phyloP scores from a whole-genome alignment of 345 rosid species.

The Gossypium raimondii region DNA sequence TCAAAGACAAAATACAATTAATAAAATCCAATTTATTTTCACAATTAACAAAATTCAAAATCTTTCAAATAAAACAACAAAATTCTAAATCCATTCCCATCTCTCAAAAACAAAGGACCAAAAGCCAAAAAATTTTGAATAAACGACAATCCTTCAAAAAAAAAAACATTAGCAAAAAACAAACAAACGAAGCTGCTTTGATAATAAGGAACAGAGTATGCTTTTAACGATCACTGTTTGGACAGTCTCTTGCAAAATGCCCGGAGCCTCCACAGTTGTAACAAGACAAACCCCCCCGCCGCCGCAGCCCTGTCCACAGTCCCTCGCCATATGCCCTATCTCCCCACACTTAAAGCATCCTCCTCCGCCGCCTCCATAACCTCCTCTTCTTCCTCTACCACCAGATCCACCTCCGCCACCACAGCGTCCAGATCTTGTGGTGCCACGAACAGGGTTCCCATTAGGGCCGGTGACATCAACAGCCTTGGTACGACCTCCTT shows the following conservation, averaged over 20 bases:
- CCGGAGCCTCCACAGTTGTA: slow-evolving; percentile 78
- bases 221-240: slow-evolving; percentile 38
- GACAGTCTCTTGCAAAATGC: slow-evolving; percentile 84
- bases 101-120: neutral
- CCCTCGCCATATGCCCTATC: slow-evolving; percentile 21
- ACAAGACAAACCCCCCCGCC: slow-evolving; percentile 53
- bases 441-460: slow-evolving; percentile 41
- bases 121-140: neutral
- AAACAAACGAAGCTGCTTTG: neutral
- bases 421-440: slow-evolving; percentile 42
- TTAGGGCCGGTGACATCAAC: slow-evolving; percentile 72
- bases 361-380: slow-evolving; percentile 18
- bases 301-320: slow-evolving; percentile 36
- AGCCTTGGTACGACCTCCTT: slow-evolving; percentile 24
- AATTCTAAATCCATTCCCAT: slow-evolving; percentile 21
- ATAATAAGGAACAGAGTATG: neutral
- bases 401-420: slow-evolving; percentile 23
- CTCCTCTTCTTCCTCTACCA: slow-evolving; percentile 26
- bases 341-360: slow-evolving; percentile 36
- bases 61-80: no score
- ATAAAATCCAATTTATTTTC: no score
- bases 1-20: no score
- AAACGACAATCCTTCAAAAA: neutral
- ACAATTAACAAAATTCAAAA: no score
- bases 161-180: neutral